A percentile compares a stretch with the other conserved stretches of the same genome.
These are phyloP conservation scores for Pyracantha coccinea DNA, from an alignment of 331 rosid species.

Conservation along the genomic window DNA sequence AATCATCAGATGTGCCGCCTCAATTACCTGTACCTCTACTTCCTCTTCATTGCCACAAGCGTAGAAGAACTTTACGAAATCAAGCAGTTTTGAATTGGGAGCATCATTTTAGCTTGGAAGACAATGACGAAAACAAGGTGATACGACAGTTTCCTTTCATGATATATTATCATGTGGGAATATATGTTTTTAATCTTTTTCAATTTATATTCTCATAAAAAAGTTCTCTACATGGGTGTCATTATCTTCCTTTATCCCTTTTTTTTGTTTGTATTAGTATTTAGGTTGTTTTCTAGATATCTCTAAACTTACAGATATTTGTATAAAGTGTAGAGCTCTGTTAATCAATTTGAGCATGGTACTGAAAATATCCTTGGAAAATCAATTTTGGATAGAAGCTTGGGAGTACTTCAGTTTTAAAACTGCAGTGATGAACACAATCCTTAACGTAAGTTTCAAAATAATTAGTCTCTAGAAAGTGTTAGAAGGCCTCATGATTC, in stretches of 20 bases:
- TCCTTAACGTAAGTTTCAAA: background rate
- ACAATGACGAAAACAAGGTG: slow-evolving; percentile 19
- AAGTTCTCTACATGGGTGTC: too few relatives aligned
- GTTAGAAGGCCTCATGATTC: background rate
- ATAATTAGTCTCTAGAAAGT: background rate
- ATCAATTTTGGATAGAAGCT: background rate
- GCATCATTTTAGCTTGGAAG: slow-evolving; percentile 21
- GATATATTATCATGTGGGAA: background rate
- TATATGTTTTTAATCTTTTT: background rate
- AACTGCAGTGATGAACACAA: background rate
- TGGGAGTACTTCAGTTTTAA: background rate
- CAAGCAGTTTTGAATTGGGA: slow-evolving; percentile 36
- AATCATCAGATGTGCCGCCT: slow-evolving; percentile 3
- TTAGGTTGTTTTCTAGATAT: background rate
- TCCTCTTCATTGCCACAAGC: slow-evolving; percentile 18
- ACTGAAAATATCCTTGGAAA: background rate
- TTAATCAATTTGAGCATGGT: background rate
- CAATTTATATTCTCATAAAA: background rate
- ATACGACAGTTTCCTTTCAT: background rate
- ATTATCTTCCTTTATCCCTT: too few relatives aligned
- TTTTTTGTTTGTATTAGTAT: background rate
- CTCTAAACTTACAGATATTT: background rate
- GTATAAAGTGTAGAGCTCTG: background rate
- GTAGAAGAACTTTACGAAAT: slow-evolving; percentile 20
- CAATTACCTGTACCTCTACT: slow-evolving; percentile 4